Conservation (phyloP, 1,139 yeast genomes). For the Suhomyces coccinellae region DNA sequence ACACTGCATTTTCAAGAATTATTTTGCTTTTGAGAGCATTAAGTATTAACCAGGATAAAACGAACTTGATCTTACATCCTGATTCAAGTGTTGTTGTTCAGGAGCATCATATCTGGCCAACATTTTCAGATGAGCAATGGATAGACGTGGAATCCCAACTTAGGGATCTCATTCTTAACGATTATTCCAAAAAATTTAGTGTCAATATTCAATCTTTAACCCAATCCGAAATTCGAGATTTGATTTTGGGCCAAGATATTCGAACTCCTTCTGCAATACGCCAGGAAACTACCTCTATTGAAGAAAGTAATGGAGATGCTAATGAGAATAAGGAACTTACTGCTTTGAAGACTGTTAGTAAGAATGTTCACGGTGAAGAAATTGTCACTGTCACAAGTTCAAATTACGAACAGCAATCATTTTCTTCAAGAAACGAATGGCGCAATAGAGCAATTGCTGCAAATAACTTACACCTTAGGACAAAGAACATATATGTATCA, state of each 20-base stretch:
- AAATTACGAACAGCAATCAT: slow-evolving; percentile 80
- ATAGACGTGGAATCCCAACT: slow-evolving; percentile 81
- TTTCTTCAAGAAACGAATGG: slow-evolving; percentile 90
- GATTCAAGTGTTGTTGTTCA: slow-evolving; percentile 68
- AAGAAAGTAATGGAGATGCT: slow-evolving; percentile 38
- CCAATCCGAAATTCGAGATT: slow-evolving; percentile 89
- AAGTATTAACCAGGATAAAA: slow-evolving; percentile 72
- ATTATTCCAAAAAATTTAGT: slow-evolving; percentile 82
- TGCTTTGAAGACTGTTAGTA: slow-evolving; percentile 81
- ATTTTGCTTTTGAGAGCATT: slow-evolving; percentile 78
- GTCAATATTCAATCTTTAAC: slow-evolving; percentile 86
- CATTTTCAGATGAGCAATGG: slow-evolving; percentile 89
- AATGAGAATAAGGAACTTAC: slow-evolving; percentile 51
- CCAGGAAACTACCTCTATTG: slow-evolving; percentile 76
- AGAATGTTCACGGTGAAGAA: slow-evolving; percentile 94
- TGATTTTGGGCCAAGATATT: slow-evolving; percentile 92
- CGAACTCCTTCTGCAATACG: slow-evolving; percentile 85
- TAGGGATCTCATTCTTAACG: slow-evolving; percentile 82
- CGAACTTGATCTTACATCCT: slow-evolving; percentile 75
- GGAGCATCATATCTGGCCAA: slow-evolving; percentile 92
- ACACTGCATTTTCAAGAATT: slow-evolving; percentile 90
- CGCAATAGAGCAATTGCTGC: slow-evolving; percentile 82
- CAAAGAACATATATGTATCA: slow-evolving; percentile 71
- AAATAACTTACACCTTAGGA: slow-evolving; percentile 67
- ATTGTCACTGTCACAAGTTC: slow-evolving; percentile 92